phyloP scores from a whole-genome alignment of 2,329 filamentous ascomycete species.

The Alternaria sp. region DNA sequence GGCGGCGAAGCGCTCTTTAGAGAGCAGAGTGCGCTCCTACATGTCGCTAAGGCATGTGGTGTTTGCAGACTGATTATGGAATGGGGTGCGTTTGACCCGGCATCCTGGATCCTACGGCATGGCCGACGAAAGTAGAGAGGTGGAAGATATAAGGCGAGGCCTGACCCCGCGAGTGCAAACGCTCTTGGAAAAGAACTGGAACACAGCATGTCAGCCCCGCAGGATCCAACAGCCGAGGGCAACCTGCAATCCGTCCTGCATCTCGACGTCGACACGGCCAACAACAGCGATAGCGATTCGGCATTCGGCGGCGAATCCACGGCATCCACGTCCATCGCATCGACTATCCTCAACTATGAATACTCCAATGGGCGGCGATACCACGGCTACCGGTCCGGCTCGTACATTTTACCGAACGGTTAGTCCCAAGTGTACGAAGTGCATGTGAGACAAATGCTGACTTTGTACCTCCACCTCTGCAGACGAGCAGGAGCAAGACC shows the following conservation, averaged over 20 bases:
- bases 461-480: background rate
- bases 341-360: conserved; percentile 47
- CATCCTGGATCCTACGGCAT: background rate
- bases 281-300: conserved; percentile 39
- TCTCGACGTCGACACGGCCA: conserved; percentile 35
- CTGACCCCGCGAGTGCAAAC: conserved; percentile 1
- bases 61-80: background rate
- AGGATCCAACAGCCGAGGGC: conserved; percentile 8
- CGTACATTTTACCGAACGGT: conserved; percentile 46
- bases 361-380: conserved; percentile 49
- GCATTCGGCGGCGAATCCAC: conserved; percentile 37
- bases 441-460: background rate
- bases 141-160: background rate
- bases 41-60: background rate
- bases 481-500: conserved; percentile 48
- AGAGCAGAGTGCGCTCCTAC: background rate
- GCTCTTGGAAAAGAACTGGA: background rate
- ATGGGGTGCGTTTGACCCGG: background rate
- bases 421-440: background rate
- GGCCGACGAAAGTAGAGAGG: conserved; percentile 5
- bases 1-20: conserved; percentile 1
- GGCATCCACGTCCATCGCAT: conserved; percentile 44
- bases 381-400: conserved; percentile 45
- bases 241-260: conserved; percentile 35
- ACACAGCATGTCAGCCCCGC: conserved; percentile 16